Evolutionary conservation across 306 rosid species (phyloP).

Genomic region (Corylus americana): DNA sequence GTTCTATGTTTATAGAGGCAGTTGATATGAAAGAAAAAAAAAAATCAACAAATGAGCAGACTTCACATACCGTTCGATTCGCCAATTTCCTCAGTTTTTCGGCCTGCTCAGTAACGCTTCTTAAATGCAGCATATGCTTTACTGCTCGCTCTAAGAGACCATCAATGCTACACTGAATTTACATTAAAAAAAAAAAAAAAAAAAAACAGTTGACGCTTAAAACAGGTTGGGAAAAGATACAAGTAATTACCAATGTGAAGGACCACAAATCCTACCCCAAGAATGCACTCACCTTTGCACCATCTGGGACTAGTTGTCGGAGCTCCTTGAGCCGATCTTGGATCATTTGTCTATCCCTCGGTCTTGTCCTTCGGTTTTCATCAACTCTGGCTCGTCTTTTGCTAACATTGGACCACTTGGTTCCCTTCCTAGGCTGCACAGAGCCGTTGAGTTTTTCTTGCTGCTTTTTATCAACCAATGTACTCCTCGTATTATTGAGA

Average conservation of each 20-base stretch:
- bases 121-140: constrained; percentile 75
- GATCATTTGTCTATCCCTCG: constrained; percentile 88
- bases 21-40: background rate
- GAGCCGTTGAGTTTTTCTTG: constrained; percentile 25
- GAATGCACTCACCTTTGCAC: constrained; percentile 58
- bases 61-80: constrained; percentile 46
- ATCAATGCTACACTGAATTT: constrained; percentile 88
- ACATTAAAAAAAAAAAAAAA: constrained; percentile 3
- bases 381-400: constrained; percentile 45
- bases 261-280: background rate
- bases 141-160: constrained; percentile 77
- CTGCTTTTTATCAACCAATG: constrained; percentile 33
- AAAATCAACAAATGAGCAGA: background rate
- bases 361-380: constrained; percentile 53
- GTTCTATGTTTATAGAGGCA: background rate
- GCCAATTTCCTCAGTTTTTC: constrained; percentile 55
- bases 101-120: constrained; percentile 60
- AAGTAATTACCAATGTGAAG: background rate
- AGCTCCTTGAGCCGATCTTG: constrained; percentile 94
- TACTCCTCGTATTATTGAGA: constrained; percentile 37
- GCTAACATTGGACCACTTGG: constrained; percentile 35
- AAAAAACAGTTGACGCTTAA: background rate
- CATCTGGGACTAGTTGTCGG: constrained; percentile 83
- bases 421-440: constrained; percentile 31
- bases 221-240: constrained; percentile 10